Conservation (phyloP, 2,329 filamentous ascomycete genomes). For the Fusarium coffeatum region DNA sequence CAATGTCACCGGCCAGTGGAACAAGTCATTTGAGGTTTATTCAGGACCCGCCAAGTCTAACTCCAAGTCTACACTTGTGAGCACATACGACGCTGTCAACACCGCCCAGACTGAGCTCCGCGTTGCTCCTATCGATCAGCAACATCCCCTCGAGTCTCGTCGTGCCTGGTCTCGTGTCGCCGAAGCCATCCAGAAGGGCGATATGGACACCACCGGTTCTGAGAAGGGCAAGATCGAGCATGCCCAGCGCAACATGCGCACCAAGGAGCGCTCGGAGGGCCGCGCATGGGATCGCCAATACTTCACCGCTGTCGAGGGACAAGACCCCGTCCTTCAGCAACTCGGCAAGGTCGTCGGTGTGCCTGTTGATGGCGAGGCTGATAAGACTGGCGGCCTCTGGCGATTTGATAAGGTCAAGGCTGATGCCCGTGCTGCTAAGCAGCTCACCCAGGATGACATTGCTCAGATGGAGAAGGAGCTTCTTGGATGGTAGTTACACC, state of each 20-base stretch:
- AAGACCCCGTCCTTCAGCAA: conserved; percentile 58
- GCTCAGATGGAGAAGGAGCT: conserved; percentile 59
- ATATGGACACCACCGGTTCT: conserved; percentile 81
- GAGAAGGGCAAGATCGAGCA: conserved; percentile 94
- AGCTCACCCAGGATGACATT: conserved; percentile 55
- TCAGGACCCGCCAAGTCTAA: conserved; percentile 68
- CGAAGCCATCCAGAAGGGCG: conserved; percentile 79
- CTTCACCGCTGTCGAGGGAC: conserved; percentile 69
- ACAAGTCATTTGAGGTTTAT: conserved; percentile 81
- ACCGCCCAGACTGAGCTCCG: conserved; percentile 73
- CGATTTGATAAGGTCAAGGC: conserved; percentile 65
- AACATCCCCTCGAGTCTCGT: conserved; percentile 88
- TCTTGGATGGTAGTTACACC: conserved; percentile 51
- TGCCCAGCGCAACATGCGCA: conserved; percentile 79
- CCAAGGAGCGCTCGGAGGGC: conserved; percentile 79
- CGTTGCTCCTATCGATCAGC: conserved; percentile 78
- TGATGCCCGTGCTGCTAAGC: conserved; percentile 51
- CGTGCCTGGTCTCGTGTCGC: conserved; percentile 91
- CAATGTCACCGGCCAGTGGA: conserved; percentile 92
- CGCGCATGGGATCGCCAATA: conserved; percentile 85
- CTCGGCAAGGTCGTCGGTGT: conserved; percentile 62
- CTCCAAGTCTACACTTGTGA: conserved; percentile 61
- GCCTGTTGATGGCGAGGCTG: conserved; percentile 63
- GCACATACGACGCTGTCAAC: conserved; percentile 69
- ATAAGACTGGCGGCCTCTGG: conserved; percentile 72